Conservation (phyloP, 2,329 filamentous ascomycete species). For the Alternaria ventricosa region DNA sequence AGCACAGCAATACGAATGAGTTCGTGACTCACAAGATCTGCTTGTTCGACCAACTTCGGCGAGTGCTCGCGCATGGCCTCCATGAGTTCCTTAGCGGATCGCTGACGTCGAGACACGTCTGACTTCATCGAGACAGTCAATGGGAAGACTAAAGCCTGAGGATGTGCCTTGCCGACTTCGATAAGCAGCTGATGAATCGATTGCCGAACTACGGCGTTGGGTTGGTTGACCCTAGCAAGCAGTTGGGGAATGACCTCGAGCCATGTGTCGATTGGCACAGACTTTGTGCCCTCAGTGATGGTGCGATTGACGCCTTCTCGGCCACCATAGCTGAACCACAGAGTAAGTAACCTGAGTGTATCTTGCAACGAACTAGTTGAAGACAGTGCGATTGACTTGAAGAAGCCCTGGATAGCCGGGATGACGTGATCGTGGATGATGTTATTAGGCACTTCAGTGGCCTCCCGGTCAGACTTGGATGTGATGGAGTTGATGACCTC, state of each 20-base stretch:
- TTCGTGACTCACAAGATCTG: slow-evolving; percentile 92
- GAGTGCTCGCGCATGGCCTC: slow-evolving; percentile 97
- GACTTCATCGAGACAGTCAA: slow-evolving; percentile 99
- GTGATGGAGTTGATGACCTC: slow-evolving; percentile 90
- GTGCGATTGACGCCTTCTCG: slow-evolving; percentile 85
- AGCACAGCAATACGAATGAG: slow-evolving; percentile 95
- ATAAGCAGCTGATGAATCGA: slow-evolving; percentile 91
- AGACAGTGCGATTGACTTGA: slow-evolving; percentile 93
- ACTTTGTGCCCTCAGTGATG: slow-evolving; percentile 87
- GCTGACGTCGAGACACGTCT: slow-evolving; percentile 80
- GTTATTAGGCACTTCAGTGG: slow-evolving; percentile 65
- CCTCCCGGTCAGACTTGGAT: slow-evolving; percentile 68
- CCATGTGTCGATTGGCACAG: slow-evolving; percentile 97
- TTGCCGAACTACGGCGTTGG: slow-evolving; percentile 84
- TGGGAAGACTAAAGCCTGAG: slow-evolving; percentile 95
- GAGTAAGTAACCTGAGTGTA: slow-evolving; percentile 85
- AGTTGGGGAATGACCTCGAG: slow-evolving; percentile 97
- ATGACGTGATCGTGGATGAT: slow-evolving; percentile 88
- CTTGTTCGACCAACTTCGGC: slow-evolving; percentile 89
- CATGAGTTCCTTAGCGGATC: slow-evolving; percentile 93
- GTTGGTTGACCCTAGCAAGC: slow-evolving; percentile 96
- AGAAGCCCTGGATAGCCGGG: slow-evolving; percentile 93
- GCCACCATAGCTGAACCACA: slow-evolving; percentile 96
- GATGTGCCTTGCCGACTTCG: slow-evolving; percentile 92
- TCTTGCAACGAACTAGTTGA: slow-evolving; percentile 94